These are phyloP conservation scores for Xylaria arbuscula DNA, from an alignment of 2,329 filamentous ascomycete species.

Conservation along the genomic window DNA sequence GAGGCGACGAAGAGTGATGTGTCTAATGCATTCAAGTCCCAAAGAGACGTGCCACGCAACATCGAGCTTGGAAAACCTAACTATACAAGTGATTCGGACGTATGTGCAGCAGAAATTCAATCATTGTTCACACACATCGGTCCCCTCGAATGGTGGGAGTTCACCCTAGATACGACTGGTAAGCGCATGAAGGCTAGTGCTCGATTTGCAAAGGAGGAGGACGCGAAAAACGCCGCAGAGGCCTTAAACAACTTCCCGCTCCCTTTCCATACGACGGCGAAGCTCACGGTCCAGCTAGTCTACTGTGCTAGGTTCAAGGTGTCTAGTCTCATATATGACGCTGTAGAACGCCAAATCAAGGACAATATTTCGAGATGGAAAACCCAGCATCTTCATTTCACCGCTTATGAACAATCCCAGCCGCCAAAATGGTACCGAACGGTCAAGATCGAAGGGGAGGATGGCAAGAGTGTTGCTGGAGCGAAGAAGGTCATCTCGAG, in stretches of 20 bases:
- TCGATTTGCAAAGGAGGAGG: conserved; percentile 52
- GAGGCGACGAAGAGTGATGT: conserved; percentile 38
- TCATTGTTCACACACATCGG: conserved; percentile 50
- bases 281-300: conserved; percentile 53
- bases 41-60: conserved; percentile 33
- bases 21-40: conserved; percentile 33
- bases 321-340: conserved; percentile 49
- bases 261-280: conserved; percentile 48
- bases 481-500: conserved; percentile 50
- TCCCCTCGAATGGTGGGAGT: conserved; percentile 51
- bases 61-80: conserved; percentile 40
- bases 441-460: conserved; percentile 54
- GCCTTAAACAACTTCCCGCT: conserved; percentile 49
- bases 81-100: conserved; percentile 43
- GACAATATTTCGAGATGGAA: conserved; percentile 48
- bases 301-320: conserved; percentile 55
- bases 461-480: conserved; percentile 45
- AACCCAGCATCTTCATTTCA: conserved; percentile 45
- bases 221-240: conserved; percentile 52
- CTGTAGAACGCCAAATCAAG: conserved; percentile 48
- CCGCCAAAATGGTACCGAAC: conserved; percentile 46
- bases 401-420: conserved; percentile 42
- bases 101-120: conserved; percentile 42
- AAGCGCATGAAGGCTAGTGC: conserved; percentile 56
- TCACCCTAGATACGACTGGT: conserved; percentile 39